These are phyloP conservation scores for Talaromyces proteolyticus DNA, from an alignment of 495 filamentous ascomycete genomes.

Conservation along the genomic window DNA sequence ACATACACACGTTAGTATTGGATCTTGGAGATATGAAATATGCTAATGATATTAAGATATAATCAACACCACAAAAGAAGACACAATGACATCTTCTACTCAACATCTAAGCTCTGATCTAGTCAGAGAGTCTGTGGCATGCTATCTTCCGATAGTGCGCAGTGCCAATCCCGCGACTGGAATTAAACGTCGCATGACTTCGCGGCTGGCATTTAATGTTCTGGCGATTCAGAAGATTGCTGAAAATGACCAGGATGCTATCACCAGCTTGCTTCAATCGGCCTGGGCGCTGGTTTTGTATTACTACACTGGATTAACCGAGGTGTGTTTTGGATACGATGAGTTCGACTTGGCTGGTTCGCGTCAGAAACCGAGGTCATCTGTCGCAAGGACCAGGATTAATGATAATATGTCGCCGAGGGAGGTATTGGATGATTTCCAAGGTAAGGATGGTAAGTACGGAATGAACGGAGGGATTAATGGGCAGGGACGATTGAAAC, in stretches of 20 bases:
- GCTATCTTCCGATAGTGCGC: constrained; percentile 22
- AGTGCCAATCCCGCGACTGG: neutral
- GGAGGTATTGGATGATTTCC: neutral
- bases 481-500: constrained; percentile 1
- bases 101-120: too few relatives aligned
- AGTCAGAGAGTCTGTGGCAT: constrained; percentile 21
- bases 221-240: neutral
- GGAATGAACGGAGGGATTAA: constrained; percentile 2
- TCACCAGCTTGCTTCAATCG: constrained; percentile 35
- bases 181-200: constrained; percentile 1
- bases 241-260: constrained; percentile 14
- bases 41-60: neutral
- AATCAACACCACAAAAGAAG: neutral
- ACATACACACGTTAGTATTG: neutral
- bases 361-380: neutral
- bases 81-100: neutral
- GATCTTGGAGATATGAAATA: neutral
- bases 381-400: neutral
- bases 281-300: constrained; percentile 51
- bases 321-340: constrained; percentile 52
- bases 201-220: constrained; percentile 2
- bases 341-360: constrained; percentile 21
- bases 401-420: neutral
- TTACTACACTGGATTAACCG: constrained; percentile 46
- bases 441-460: constrained; percentile 4